Percentiles rank a stretch among this genome's conserved stretches.
Conservation (phyloP, 768 basidiomycete genomes). For the Chiua virens region DNA sequence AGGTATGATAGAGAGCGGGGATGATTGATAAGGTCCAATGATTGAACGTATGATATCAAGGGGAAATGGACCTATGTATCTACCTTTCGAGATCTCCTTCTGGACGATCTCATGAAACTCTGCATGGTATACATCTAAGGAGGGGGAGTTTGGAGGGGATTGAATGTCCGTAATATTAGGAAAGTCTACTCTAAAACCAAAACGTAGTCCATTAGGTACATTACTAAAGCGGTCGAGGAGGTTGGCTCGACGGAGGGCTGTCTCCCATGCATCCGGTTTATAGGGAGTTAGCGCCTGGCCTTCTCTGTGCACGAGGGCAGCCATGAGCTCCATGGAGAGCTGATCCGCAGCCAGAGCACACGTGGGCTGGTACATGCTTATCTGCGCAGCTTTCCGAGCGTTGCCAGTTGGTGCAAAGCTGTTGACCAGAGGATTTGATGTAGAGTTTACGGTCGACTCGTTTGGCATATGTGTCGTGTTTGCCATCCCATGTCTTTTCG, state of each 20-base stretch:
- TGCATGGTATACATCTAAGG: neutral
- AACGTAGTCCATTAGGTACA: neutral
- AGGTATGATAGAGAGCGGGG: neutral
- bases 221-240: rapidly evolving
- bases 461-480: too few relatives aligned
- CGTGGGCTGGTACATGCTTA: neutral
- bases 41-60: neutral
- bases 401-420: neutral
- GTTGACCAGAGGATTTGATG: too few relatives aligned
- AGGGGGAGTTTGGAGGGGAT: neutral
- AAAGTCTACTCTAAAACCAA: too few relatives aligned
- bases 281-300: neutral
- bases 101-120: neutral
- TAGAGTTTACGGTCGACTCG: too few relatives aligned
- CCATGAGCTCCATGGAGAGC: neutral
- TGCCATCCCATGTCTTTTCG: too few relatives aligned
- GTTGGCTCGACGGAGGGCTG: rapidly evolving
- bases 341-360: neutral
- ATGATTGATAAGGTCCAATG: neutral
- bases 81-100: neutral
- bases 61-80: neutral
- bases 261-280: neutral
- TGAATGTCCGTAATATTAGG: neutral
- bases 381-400: neutral
- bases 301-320: neutral